These are phyloP conservation scores for Ascosphaera acerosa DNA, from an alignment of 2,329 filamentous ascomycete genomes.

Conservation along the genomic window DNA sequence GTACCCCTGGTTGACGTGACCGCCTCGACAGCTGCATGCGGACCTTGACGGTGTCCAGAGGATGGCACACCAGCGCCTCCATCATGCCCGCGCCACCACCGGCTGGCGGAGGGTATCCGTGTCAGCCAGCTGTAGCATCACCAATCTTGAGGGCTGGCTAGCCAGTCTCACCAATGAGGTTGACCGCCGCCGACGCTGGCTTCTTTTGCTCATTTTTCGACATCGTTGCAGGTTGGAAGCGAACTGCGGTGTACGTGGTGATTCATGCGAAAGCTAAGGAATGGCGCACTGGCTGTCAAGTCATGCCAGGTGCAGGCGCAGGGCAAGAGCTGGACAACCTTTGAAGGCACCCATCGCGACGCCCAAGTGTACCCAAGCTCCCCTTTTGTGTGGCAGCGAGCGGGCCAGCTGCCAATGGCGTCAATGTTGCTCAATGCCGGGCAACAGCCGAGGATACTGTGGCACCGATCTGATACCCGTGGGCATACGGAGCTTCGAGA, in stretches of 20 bases:
- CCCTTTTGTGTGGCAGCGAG: no score
- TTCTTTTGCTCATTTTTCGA: conserved; percentile 25
- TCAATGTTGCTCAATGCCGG: conserved; percentile 1
- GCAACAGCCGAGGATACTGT: background rate
- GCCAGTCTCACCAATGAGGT: conserved; percentile 74
- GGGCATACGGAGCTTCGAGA: background rate
- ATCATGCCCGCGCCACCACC: conserved; percentile 97
- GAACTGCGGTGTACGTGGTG: background rate
- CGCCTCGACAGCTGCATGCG: conserved; percentile 93
- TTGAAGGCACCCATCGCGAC: no score
- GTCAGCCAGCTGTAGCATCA: conserved; percentile 5
- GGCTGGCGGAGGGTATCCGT: conserved; percentile 38
- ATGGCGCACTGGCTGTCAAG: no score
- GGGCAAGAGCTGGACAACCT: no score
- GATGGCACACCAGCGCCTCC: conserved; percentile 91
- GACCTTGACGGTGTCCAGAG: conserved; percentile 90
- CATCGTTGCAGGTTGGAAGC: conserved; percentile 3
- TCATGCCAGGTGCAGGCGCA: no score
- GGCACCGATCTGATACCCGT: background rate
- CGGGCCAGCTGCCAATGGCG: no score
- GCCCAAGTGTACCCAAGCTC: no score
- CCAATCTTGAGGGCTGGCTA: no score
- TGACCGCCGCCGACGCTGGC: conserved; percentile 65
- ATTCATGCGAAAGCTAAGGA: no score
- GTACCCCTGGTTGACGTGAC: conserved; percentile 51